Evolutionary conservation across 2,329 filamentous ascomycete species (phyloP).

Genomic region (Cytospora piceicola): DNA sequence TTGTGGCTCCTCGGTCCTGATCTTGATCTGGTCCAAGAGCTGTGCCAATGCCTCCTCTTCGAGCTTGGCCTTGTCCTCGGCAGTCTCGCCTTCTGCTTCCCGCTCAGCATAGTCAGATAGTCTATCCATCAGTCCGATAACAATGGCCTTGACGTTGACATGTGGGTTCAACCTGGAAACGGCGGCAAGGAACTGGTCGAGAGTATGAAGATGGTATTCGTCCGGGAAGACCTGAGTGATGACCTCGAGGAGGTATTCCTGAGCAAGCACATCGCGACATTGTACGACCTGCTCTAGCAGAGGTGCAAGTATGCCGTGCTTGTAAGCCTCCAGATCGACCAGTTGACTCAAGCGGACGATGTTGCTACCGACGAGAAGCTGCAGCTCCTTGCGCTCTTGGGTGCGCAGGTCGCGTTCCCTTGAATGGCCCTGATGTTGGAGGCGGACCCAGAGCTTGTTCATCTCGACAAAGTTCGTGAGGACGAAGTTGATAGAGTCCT

Average conservation of each 20-base stretch:
- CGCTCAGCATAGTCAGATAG: constrained; percentile 92
- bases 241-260: constrained; percentile 96
- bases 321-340: constrained; percentile 94
- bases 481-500: constrained; percentile 97
- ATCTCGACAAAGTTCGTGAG: constrained; percentile 99
- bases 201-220: constrained; percentile 95
- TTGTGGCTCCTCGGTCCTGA: constrained; percentile 60
- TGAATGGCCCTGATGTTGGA: constrained; percentile 97
- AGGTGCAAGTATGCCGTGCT: constrained; percentile 83
- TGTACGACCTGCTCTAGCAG: constrained; percentile 96
- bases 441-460: constrained; percentile 98
- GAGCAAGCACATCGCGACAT: constrained; percentile 92
- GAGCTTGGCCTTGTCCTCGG: constrained; percentile 72
- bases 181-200: constrained; percentile 92
- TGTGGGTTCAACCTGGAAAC: constrained; percentile 93
- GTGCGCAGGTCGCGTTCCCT: constrained; percentile 91
- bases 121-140: constrained; percentile 96
- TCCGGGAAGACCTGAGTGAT: constrained; percentile 99
- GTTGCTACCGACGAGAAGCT: constrained; percentile 94
- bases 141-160: constrained; percentile 96
- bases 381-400: constrained; percentile 91
- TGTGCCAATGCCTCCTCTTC: constrained; percentile 83
- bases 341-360: constrained; percentile 92
- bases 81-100: constrained; percentile 73
- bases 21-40: constrained; percentile 75